Evolutionary conservation across 2,329 filamentous ascomycete genomes (phyloP), one percentile per base, ranked within the genome.

Genomic region (Fusarium camptoceras): DNA sequence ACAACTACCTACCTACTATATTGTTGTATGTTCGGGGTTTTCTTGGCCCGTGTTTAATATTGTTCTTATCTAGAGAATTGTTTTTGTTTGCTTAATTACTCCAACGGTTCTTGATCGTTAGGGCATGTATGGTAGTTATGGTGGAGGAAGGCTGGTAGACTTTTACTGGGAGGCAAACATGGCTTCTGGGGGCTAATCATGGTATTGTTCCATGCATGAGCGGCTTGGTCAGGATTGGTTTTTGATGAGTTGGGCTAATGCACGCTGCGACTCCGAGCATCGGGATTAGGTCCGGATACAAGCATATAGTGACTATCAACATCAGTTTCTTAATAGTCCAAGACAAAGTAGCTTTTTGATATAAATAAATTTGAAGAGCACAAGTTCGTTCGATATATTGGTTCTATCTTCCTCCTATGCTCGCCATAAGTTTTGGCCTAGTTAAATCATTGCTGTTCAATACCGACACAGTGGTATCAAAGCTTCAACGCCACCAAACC

Each of bases 151-250:
- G 18, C 41, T 42, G 22, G 24, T 14, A 22, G 22, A 20, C 30
- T 39, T 48, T 44, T 18, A 25, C 10, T 25, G 18, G n/a, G 47
- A 47, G 41, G 41, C 63, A 66, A 66, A 60, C 61, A 60, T 60
- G 44, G 24, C 15, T 49, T 54, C 20, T 55, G 42, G 14, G 54
- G 20, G 30, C 58, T 61, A 61, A 28, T 20, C n/a, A 44, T 57
- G 10, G 37, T 39, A 64, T 64, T 64, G 59, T 58, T 58, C 43
- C 9, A 27, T 53, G 49, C 24, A 51, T 51, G 31, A 51, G 47
- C 14, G 30, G 16, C 34, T 34, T 16, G 22, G 31, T 25, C 5
- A 27, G 48, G 24, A 14, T 37, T 25, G 22, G 24, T 20, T 27
- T 43, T 28, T 49, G 43, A 18, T 5, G n/a, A 31, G 43, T 24